Evolutionary conservation across 2,329 filamentous ascomycete species (phyloP), one percentile per base, ranked within the genome.

Genomic region (Hypoxylon sp.): DNA sequence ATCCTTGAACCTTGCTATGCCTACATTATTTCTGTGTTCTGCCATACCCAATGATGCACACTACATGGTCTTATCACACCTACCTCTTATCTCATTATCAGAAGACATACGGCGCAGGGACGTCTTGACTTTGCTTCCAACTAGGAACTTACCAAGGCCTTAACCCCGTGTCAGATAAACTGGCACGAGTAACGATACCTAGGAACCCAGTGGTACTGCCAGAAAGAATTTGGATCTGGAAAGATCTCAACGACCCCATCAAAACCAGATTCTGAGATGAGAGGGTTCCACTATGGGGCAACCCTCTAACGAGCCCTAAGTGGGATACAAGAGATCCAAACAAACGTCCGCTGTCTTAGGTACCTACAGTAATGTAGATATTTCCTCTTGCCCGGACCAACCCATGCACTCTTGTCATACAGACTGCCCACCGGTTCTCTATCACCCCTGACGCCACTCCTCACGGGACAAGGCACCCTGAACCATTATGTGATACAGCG

Each of bases 1-100:
- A 69, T 19, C 68, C 66, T 59, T 66, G 65, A 71, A 67, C 65
- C 65, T 35, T 69, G 59, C 29, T 35, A 51, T 44, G 24, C 7
- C 17, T 51, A 65, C 67, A 65, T 56, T n/a, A 52, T 42, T 54
- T 46, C 17, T 66, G 51, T 62, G 50, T n/a, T 50, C 19, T 10
- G 21, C 24, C 56, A 52, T 44, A 53, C 54, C 57, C 55, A 55
- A 64, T 50, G 13, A 11, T 42, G 37, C 48, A 50, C 53, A 65
- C 60, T 11, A 39, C 67, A 67, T 59, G 48, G 52, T 32, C 35
- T 54, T 51, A 65, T 60, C 57, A 70, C 53, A 62, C 67, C 42
- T 56, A 35, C 44, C 48, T 57, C 51, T 37, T 37, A 47, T 62
- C 21, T n/a, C 42, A 35, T 11, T 11, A 32, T 53, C 21, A 27